Base-by-base conservation (phyloP, 2,329 filamentous ascomycete species). In the Escovopsis sp. region DNA sequence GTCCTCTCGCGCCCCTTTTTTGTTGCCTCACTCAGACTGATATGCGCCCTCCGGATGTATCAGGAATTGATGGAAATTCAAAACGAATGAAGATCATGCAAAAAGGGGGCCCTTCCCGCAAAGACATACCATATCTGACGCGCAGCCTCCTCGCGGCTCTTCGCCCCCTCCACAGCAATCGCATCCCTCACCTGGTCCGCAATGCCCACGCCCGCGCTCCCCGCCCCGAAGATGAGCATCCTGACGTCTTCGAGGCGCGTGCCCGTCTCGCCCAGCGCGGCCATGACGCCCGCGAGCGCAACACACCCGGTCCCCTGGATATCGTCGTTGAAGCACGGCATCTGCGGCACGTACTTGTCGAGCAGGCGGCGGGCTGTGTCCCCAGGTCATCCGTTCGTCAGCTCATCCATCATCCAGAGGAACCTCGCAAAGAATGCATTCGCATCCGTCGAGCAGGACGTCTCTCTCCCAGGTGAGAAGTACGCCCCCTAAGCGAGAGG, bases 301-400 rank as follows among this genome's bases (percentile, higher is more conserved):
- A 93, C 84, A 39, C 82, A 88, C 0, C 85, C 86, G 0, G 86
- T 93, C 2, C 85, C 86, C 54, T 93, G 85, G 0, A 93, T 76
- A 52, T 93, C 85, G 39, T 93, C 86, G 48, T 93, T 93, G 65
- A 94, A 93, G 53, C 84, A 92, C 0, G 85, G 68, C 7, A 88
- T 77, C 34, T 79, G 50, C 0, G 76, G 66, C 1, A 78, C 71
- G 47, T 90, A 93, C 26, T 66, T 70, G 40, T 93, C 81, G 1
- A 93, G 64, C 3, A 93, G 70, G 4, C 81, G 70, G 21, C 80
- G 67, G 0, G 83, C 81, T 67, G 23, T 2, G 11, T 1, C 5
- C 9, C 21, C 21, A 8, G 10, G 6, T 5, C 21, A 10, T 23
- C 21, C 21, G 10, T 10, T 5, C 21, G 21, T 23, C 21, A 23